These are phyloP conservation scores for Kwoniella sp. DNA, from an alignment of 768 basidiomycete species.

Conservation along the genomic window DNA sequence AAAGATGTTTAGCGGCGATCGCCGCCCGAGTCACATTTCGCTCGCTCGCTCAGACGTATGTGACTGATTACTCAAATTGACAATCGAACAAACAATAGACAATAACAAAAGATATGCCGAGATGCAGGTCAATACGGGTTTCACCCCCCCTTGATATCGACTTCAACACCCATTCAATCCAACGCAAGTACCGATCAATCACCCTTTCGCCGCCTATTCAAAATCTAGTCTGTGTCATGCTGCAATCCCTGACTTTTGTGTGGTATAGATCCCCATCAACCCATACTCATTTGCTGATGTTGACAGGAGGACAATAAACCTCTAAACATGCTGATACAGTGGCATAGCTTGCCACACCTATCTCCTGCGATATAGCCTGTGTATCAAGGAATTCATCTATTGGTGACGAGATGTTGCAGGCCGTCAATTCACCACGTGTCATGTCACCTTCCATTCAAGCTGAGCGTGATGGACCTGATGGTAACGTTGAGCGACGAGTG, in stretches of 20 bases:
- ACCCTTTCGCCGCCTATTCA: neutral
- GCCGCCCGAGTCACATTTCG: too few species aligned
- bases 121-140: neutral
- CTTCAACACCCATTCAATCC: constrained; percentile 4
- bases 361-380: neutral
- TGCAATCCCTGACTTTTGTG: neutral
- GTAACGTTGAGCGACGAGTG: constrained; percentile 8
- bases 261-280: too few species aligned
- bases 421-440: neutral
- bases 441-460: constrained; percentile 15
- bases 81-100: too few species aligned
- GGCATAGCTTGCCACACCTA: neutral
- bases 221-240: neutral
- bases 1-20: neutral
- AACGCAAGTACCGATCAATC: neutral
- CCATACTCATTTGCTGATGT: neutral
- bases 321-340: neutral
- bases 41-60: too few species aligned
- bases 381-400: neutral
- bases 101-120: neutral
- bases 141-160: constrained; percentile 8
- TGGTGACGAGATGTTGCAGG: too few species aligned
- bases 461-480: neutral
- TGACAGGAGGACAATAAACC: neutral
- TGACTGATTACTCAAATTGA: too few species aligned